Base-by-base conservation (phyloP, 495 filamentous ascomycete species). In the Neurospora tetrasperma region DNA sequence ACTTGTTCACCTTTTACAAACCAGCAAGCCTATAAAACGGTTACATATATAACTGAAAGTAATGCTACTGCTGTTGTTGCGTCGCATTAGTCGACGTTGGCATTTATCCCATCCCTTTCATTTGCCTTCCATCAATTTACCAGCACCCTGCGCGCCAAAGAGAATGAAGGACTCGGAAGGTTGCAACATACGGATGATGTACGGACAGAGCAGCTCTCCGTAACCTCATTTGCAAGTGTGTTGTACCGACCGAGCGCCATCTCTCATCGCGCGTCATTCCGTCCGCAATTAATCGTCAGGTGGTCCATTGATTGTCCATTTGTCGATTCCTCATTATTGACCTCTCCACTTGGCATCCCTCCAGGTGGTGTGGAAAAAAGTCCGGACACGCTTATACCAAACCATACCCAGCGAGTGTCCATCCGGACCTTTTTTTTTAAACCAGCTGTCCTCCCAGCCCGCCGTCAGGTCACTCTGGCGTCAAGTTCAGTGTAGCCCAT, bases 21-120 rank as follows among this genome's bases (percentile, higher is more conserved):
- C 6, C 6, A 35, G 27, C 54, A 35, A 66, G 23, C 54, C 7
- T 66, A 66, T 66, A 66, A 9, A 5, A 35, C 23, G 27, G 14
- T 66, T 66, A 38, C 54, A 66, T 66, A 35, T 18, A 66, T 18
- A 14, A 31, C 27, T 31, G 27, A 31, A 62, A 27, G 27, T 8
- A 16, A 27, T 62, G 23, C 7, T 14, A 12, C 3, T 66, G 12
- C 7, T 66, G 12, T 16, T 66, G 14, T 66, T 66, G 54, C 27
- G 54, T 66, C 54, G 14, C 54, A 66, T 66, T 66, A 7, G 54
- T 66, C 54, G 14, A 35, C 54, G 54, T 66, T 35, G 14, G 27
- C 54, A 66, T 66, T 66, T 66, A 66, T 66, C 54, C 54, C 54
- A 66, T 66, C 54, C 54, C 54, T 66, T 66, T 66, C 54, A 66